Evolutionary conservation across 306 rosid genomes (phyloP), one percentile per base, ranked within the genome.

Genomic region (Lathyrus oleraceus): DNA sequence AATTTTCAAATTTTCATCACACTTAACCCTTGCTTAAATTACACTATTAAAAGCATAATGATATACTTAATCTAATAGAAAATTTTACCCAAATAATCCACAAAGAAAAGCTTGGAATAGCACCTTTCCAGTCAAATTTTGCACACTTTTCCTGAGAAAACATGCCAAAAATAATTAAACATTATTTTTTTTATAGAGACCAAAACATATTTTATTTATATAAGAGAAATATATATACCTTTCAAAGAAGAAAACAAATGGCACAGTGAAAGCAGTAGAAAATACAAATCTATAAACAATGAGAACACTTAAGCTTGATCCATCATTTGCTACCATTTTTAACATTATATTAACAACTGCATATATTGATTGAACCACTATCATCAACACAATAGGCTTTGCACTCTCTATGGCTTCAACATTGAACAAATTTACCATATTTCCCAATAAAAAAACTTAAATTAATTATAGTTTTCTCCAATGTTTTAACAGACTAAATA

Each of bases 81-180:
- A 69, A 62, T 5, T 67, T 64, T 78, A 87, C 96, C 96, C 91
- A 76, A 89, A 85, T 32, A 89, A 61, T 10, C 89, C 96, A 74
- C 89, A 83, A 15, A 85, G 61, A 80, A 85, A 75, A 47, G 82
- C 77, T 70, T 81, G 87, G 65, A 87, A 70, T 30, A 85, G 69
- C 36, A 85, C 70, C 16, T 27, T 19, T 78, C 82, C 10, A 10
- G 78, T 83, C 40, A 80, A 25, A 30, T 74, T 69, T 32, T 85
- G 87, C 68, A 90, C 59, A 53, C 28, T 62, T 14, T 76, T 81
- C 66, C 91, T 85, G 75, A 15, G 65, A 15, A 70, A 70, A 61
- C 42, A 51, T 42, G n/a, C 12, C 67, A 17, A 75, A 12, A 8
- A 52, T 9, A 21, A 13, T 17, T 42, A 21, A 8, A 68, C 8